These are phyloP conservation scores for Haematococcus lacustris DNA, from an alignment of 139 green algal genomes.

Conservation along the genomic window DNA sequence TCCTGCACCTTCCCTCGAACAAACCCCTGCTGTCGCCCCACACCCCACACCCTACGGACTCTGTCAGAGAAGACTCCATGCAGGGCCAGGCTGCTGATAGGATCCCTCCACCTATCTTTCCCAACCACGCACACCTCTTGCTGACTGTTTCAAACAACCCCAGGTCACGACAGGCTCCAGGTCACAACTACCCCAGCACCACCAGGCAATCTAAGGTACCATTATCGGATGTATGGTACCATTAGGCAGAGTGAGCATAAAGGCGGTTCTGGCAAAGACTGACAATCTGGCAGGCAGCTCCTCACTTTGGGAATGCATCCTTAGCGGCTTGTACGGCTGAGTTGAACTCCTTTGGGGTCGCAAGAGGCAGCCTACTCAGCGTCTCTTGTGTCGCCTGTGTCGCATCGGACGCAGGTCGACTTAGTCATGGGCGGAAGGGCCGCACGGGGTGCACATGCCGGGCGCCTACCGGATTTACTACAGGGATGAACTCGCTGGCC, in stretches of 20 bases:
- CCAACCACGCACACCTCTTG: too few relatives aligned
- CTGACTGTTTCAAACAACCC: too few relatives aligned
- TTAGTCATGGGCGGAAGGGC: background rate
- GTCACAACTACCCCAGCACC: too few relatives aligned
- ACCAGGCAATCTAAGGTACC: background rate
- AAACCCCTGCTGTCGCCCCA: too few relatives aligned
- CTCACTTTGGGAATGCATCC: constrained; percentile 73
- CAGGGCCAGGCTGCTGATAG: too few relatives aligned
- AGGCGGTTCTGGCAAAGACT: too few relatives aligned
- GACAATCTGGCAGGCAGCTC: background rate
- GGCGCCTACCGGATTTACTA: constrained; percentile 68
- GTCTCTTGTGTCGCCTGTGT: constrained; percentile 13
- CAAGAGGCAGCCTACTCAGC: constrained; percentile 60
- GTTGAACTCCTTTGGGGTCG: constrained; percentile 78
- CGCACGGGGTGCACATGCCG: background rate
- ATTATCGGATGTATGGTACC: background rate
- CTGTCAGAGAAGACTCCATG: too few relatives aligned
- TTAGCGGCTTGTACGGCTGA: constrained; percentile 72
- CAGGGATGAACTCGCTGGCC: constrained; percentile 56
- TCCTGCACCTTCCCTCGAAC: too few relatives aligned
- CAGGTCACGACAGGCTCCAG: too few relatives aligned
- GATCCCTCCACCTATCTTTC: too few relatives aligned
- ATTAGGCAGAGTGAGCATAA: background rate
- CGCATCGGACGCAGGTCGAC: background rate
- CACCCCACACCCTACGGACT: too few relatives aligned